Base-by-base conservation (phyloP, 257 asterid species). In the Salvia splendens region DNA sequence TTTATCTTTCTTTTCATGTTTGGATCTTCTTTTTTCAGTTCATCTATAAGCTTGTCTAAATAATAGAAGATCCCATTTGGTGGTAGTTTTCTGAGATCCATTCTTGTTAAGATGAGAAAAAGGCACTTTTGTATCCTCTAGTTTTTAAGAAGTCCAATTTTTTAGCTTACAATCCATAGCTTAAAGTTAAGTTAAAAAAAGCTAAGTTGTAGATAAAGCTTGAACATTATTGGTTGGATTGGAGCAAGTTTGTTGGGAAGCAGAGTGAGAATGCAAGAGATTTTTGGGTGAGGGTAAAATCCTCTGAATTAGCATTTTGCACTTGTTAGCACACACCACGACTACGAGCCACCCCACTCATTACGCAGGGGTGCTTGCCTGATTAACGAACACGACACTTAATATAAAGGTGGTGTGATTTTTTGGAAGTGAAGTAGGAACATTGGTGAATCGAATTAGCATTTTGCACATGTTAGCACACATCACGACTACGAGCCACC, bases 61-160 rank as follows among this genome's bases (percentile, higher is more conserved):
- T 58, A 65, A 8, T 65, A 16, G 60, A 48, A 65, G 49, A 50
- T 65, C 28, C 53, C 3, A 32, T 15, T 55, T 16, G 50, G 61
- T 65, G 30, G 8, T 51, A 53, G 58, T 40, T 8, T 40, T 40
- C 45, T 8, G 3, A 40, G 9, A 7, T 7, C 45, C 42, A 8
- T 5, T 38, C 42, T 38, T 38, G 42, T 38, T 38, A 6, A 38
- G 42, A 38, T 38, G 8, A 24, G 3, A 40, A 10, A 40, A 40
- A 40, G 10, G 11, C 45, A 40, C 8, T 8, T 40, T 8, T 3
- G 9, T 40, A 40, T 40, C 45, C 45, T 40, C 53, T 46, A 28
- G 40, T 32, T 30, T 61, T 67, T 54, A 67, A 60, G 47, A 67
- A 74, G 47, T 45, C 32, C 41, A 52, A 50, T 5, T 49, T 53